phyloP scores from a whole-genome alignment of 495 filamentous ascomycete species.

The Penicillium flavigenum region DNA sequence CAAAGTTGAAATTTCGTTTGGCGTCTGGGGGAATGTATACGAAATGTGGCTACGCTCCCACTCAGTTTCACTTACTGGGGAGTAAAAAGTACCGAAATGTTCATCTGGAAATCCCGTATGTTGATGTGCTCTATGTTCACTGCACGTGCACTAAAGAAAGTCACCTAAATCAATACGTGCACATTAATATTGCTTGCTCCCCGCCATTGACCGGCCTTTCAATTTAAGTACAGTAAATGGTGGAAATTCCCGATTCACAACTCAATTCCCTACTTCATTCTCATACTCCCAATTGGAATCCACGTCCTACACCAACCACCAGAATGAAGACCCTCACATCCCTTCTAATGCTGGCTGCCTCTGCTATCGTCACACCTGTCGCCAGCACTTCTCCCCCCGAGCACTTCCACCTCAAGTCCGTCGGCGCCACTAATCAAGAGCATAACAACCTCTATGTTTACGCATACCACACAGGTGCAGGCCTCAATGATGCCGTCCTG shows the following conservation, averaged over 20 bases:
- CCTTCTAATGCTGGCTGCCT: slow-evolving; percentile 30
- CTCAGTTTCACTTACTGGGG: too few species aligned
- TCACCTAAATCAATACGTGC: neutral
- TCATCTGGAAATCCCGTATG: too few species aligned
- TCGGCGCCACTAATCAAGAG: slow-evolving; percentile 28
- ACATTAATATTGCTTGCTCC: neutral
- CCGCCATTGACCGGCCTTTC: neutral
- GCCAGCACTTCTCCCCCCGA: slow-evolving; percentile 16
- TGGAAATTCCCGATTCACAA: too few species aligned
- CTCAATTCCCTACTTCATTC: too few species aligned
- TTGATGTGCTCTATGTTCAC: too few species aligned
- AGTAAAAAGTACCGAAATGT: too few species aligned
- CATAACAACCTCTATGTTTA: slow-evolving; percentile 47
- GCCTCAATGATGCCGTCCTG: slow-evolving; percentile 47
- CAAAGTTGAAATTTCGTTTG: too few species aligned
- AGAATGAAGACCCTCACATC: slow-evolving; percentile 39
- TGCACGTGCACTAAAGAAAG: too few species aligned
- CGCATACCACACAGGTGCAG: slow-evolving; percentile 50
- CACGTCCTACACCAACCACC: neutral
- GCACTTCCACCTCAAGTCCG: slow-evolving; percentile 47
- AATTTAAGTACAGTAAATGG: too few species aligned
- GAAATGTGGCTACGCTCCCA: too few species aligned
- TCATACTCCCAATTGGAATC: too few species aligned
- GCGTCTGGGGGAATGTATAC: too few species aligned
- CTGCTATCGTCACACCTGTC: slow-evolving; percentile 24